Percentiles rank a stretch among this genome's conserved stretches.
Conservation (phyloP, 495 filamentous ascomycete species). For the Margaritispora aquatica region DNA sequence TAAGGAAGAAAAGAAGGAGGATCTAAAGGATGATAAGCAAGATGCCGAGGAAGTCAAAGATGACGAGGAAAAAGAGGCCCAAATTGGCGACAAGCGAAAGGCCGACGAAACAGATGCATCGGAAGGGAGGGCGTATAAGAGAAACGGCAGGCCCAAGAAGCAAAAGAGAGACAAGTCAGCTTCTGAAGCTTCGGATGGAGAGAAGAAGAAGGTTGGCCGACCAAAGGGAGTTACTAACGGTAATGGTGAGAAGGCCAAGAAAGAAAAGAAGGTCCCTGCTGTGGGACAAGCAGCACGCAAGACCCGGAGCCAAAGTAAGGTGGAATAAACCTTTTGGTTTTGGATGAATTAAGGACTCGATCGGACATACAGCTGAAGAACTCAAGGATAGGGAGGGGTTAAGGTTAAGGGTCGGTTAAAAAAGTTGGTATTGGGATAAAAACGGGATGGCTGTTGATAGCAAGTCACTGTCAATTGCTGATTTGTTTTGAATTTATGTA, state of each 20-base stretch:
- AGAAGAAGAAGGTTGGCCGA: conserved; percentile 18
- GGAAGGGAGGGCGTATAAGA: conserved; percentile 2
- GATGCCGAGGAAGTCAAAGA: conserved; percentile 29
- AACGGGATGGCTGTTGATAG: too few species aligned
- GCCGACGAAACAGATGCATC: conserved; percentile 14
- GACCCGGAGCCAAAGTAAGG: conserved; percentile 23
- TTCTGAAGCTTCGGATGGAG: conserved; percentile 8
- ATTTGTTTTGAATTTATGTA: too few species aligned
- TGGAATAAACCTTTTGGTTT: background rate
- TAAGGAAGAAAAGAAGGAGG: conserved; percentile 30
- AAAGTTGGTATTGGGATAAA: too few species aligned
- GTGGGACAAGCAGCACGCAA: conserved; percentile 17
- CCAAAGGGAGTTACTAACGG: conserved; percentile 1
- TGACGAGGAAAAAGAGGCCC: conserved; percentile 21
- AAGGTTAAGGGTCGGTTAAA: too few species aligned
- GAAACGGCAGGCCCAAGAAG: conserved; percentile 19
- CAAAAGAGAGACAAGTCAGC: conserved; percentile 14
- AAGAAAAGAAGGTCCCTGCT: conserved; percentile 21
- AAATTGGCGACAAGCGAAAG: conserved; percentile 21
- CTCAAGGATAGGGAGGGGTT: too few species aligned
- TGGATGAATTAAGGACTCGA: background rate
- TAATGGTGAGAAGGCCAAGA: conserved; percentile 14
- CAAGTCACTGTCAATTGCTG: too few species aligned
- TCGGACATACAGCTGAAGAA: too few species aligned
- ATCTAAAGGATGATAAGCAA: too few species aligned